Evolutionary conservation across 2,329 filamentous ascomycete genomes (phyloP).

Genomic region (Myriosclerotinia scirpicola): DNA sequence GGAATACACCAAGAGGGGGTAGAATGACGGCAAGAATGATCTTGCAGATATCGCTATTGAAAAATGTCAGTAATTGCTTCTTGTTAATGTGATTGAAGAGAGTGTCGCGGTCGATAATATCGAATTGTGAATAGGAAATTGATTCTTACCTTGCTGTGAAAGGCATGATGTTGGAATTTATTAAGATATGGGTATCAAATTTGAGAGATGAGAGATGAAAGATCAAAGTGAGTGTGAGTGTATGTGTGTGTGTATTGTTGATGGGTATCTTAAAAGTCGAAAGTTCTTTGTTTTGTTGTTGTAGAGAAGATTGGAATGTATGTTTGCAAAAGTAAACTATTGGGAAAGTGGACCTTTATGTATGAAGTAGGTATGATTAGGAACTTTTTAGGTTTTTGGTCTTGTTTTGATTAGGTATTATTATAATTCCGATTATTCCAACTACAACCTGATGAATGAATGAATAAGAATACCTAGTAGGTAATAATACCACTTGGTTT

Average conservation of each 20-base stretch:
- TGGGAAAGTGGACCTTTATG: constrained; percentile 19
- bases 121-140: not conserved
- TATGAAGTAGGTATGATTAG: too few species aligned
- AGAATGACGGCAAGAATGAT: constrained; percentile 87
- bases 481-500: too few species aligned
- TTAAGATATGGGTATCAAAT: constrained; percentile 8
- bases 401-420: too few species aligned
- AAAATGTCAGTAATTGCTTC: constrained; percentile 27
- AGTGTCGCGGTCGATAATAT: not conserved
- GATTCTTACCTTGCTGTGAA: constrained; percentile 57
- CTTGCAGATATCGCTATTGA: constrained; percentile 69
- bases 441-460: too few species aligned
- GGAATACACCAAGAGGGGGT: constrained; percentile 88
- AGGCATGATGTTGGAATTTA: constrained; percentile 46
- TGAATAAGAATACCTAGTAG: too few species aligned
- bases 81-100: not conserved
- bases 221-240: too few species aligned
- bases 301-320: constrained; percentile 13
- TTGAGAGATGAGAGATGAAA: not conserved
- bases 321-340: constrained; percentile 1
- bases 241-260: constrained; percentile 15
- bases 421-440: too few species aligned
- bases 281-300: constrained; percentile 18
- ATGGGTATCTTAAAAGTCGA: not conserved
- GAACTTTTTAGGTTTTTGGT: too few species aligned